Evolutionary conservation across 495 filamentous ascomycete species (phyloP), one percentile per base, ranked within the genome.

Genomic region (Bacidia rubella): DNA sequence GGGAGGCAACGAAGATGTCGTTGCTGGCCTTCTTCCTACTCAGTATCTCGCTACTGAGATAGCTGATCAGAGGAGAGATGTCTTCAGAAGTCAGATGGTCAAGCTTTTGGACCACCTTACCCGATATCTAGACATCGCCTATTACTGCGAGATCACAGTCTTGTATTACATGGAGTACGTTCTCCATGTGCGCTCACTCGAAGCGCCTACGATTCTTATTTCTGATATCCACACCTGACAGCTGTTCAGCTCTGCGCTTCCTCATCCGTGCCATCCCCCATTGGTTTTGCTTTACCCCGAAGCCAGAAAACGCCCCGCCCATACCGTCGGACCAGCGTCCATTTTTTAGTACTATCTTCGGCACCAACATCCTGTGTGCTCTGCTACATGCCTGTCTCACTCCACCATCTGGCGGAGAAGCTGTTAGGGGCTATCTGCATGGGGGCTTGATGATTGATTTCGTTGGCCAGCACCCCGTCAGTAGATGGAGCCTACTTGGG

Each of bases 151-250:
- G 69, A 70, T 93, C 27, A 85, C 84, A 38, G 76, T 82, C 39
- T 59, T 94, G 53, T 95, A 95, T 68, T 93, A 92, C 65, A 83
- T 93, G 78, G 89, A 95, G 89, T 94, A 70, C 58, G 84, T 41
- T 9, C 53, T 41, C 46, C n/a, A 47, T 39, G 54, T 24, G 26
- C 15, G 11, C n/a, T n/a, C n/a, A n/a, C n/a, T 50, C 3, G 2
- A 25, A 12, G 38, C 21, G 24, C 12, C 21, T 35, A 5, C 1
- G 12, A 35, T 23, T 32, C 15, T 12, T 41, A 19, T n/a, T 17
- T 20, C 15, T n/a, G 41, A 9, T 9, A 17, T 17, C 9, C 9
- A 44, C 19, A 5, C 15, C 9, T 44, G 52, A 43, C 60, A 95
- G 88, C 66, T 87, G 83, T 65, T 93, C 87, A 2, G 76, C 92